Evolutionary conservation across 1,139 yeast genomes (phyloP).

Genomic region (Chernovozyma aurita): DNA sequence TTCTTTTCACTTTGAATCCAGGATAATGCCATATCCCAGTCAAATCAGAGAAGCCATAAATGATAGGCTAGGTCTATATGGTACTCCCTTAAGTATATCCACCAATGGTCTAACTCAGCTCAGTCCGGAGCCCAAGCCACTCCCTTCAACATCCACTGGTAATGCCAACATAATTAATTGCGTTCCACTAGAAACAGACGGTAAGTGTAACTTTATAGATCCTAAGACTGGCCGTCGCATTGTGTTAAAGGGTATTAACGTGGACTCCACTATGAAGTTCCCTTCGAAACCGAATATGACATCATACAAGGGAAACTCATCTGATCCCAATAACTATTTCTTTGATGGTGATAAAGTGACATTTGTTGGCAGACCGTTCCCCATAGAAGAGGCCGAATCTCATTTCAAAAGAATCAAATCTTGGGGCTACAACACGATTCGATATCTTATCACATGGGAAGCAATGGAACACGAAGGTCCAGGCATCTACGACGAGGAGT

Average conservation of each 20-base stretch:
- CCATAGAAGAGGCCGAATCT: slow-evolving; percentile 62
- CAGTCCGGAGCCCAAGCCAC: not conserved
- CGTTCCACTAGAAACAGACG: slow-evolving; percentile 28
- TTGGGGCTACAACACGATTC: slow-evolving; percentile 77
- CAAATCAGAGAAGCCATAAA: not conserved
- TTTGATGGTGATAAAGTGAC: slow-evolving; percentile 69
- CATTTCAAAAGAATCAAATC: slow-evolving; percentile 70
- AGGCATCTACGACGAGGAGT: slow-evolving; percentile 73
- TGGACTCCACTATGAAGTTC: slow-evolving; percentile 71
- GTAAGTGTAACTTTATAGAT: slow-evolving; percentile 59
- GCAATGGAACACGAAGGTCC: slow-evolving; percentile 90
- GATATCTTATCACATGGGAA: slow-evolving; percentile 87
- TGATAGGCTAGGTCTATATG: not conserved
- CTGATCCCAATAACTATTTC: slow-evolving; percentile 44
- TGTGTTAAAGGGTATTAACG: slow-evolving; percentile 73
- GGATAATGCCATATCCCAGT: not conserved
- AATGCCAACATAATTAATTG: slow-evolving; percentile 26
- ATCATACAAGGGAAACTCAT: slow-evolving; percentile 44
- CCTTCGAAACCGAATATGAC: slow-evolving; percentile 59
- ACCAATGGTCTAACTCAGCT: not conserved
- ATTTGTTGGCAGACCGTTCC: slow-evolving; percentile 80
- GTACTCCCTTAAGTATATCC: not conserved
- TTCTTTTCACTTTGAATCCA: too few relatives aligned
- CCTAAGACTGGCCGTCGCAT: slow-evolving; percentile 49
- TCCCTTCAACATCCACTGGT: not conserved